phyloP scores from a whole-genome alignment of 352 stramenopile genomes.

The Globisporangium rhizosaccharum region DNA sequence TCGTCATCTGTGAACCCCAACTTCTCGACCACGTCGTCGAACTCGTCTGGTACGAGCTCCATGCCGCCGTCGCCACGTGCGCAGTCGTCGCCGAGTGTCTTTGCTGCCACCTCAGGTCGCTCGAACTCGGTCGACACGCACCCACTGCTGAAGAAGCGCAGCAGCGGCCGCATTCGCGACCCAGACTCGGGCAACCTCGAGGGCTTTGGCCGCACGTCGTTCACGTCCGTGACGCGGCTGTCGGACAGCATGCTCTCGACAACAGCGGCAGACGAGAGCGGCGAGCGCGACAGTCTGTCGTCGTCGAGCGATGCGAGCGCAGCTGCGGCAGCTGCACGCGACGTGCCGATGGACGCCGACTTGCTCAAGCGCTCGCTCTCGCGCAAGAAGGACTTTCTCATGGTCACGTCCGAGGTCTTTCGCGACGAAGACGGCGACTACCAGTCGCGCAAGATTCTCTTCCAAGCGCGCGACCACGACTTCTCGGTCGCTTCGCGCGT shows the following conservation, averaged over 20 bases:
- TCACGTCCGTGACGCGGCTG: slow-evolving; percentile 63
- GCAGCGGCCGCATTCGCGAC: slow-evolving; percentile 25
- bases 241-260: slow-evolving; percentile 36
- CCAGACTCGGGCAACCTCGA: slow-evolving; percentile 36
- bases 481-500: slow-evolving; percentile 81
- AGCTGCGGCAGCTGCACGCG: not conserved
- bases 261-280: slow-evolving; percentile 18
- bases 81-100: slow-evolving; percentile 29
- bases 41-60: slow-evolving; percentile 24
- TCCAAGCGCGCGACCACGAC: slow-evolving; percentile 80
- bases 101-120: slow-evolving; percentile 20
- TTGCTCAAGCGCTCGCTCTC: slow-evolving; percentile 82
- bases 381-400: slow-evolving; percentile 87
- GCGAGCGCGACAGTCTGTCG: slow-evolving; percentile 39
- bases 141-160: slow-evolving; percentile 47
- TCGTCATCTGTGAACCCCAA: slow-evolving; percentile 34
- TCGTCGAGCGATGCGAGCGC: slow-evolving; percentile 33
- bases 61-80: slow-evolving; percentile 20
- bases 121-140: slow-evolving; percentile 43
- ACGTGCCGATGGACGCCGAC: slow-evolving; percentile 44
- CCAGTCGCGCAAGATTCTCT: slow-evolving; percentile 85
- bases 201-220: slow-evolving; percentile 65
- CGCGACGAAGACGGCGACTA: slow-evolving; percentile 80
- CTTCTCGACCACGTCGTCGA: slow-evolving; percentile 33
- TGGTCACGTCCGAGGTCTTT: slow-evolving; percentile 89